These are phyloP conservation scores for Colletotrichum acutatum DNA, from an alignment of 2,329 filamentous ascomycete genomes.

Conservation along the genomic window DNA sequence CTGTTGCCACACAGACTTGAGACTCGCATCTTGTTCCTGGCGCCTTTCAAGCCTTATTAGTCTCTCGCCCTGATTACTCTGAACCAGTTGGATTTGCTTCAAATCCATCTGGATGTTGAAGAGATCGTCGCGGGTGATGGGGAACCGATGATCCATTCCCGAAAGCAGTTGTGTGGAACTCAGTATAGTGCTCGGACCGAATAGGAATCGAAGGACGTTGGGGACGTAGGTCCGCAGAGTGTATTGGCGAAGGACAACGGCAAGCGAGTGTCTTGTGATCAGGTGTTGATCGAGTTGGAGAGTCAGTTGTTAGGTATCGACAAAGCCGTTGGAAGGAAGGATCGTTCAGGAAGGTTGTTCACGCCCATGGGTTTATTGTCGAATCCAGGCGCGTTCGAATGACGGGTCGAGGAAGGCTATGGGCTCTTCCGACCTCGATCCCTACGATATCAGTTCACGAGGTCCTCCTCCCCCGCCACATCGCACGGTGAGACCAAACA, in stretches of 20 bases:
- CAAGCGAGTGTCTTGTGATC: slow-evolving; percentile 24
- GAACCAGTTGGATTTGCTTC: slow-evolving; percentile 73
- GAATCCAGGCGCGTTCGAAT: slow-evolving; percentile 9
- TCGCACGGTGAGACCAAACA: slow-evolving; percentile 50
- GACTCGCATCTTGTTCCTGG: slow-evolving; percentile 73
- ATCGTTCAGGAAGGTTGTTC: slow-evolving; percentile 4
- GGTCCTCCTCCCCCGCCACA: slow-evolving; percentile 56
- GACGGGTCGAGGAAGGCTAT: slow-evolving; percentile 27
- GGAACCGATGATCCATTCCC: slow-evolving; percentile 74
- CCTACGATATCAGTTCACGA: slow-evolving; percentile 48
- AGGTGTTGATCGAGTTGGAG: slow-evolving; percentile 5
- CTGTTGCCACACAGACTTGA: slow-evolving; percentile 91
- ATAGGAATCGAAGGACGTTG: background rate
- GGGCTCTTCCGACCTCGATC: slow-evolving; percentile 46
- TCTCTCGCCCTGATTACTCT: slow-evolving; percentile 71
- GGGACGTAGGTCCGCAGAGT: background rate
- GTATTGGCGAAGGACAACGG: slow-evolving; percentile 7
- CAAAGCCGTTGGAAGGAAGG: slow-evolving; percentile 1
- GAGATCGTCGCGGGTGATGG: slow-evolving; percentile 71
- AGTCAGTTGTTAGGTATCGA: slow-evolving; percentile 11
- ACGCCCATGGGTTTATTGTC: background rate
- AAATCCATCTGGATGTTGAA: slow-evolving; percentile 77
- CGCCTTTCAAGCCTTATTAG: slow-evolving; percentile 72
- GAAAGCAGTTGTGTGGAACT: slow-evolving; percentile 27
- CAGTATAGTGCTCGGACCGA: slow-evolving; percentile 27